A percentile compares a stretch with the other conserved stretches of the same genome.
Evolutionary conservation across 805 yeast genomes (phyloP).

Genomic region (Yarrowia bubula): DNA sequence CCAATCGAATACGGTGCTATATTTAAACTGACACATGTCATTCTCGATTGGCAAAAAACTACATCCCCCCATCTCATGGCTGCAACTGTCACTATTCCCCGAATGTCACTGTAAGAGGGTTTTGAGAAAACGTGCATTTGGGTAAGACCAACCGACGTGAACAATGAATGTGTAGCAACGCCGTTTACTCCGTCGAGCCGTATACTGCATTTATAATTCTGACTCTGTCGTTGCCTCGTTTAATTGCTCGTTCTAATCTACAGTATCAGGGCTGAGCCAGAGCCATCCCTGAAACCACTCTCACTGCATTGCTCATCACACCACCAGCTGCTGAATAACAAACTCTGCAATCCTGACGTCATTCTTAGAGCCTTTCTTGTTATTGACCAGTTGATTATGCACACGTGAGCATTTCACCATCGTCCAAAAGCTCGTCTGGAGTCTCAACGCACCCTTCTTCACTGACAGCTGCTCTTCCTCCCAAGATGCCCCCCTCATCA

Average conservation of each 20-base stretch:
- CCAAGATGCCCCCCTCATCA: not conserved
- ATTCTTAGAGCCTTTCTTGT: not conserved
- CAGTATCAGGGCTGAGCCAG: too few relatives aligned
- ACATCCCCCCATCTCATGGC: too few relatives aligned
- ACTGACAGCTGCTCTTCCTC: too few relatives aligned
- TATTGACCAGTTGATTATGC: not conserved
- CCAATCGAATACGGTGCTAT: not conserved
- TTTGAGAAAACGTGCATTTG: not conserved
- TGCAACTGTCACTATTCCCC: too few relatives aligned
- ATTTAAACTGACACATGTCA: not conserved
- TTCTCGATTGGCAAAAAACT: not conserved
- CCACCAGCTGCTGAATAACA: conserved; percentile 1
- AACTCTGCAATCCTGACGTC: not conserved
- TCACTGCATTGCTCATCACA: not conserved
- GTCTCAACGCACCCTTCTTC: too few relatives aligned
- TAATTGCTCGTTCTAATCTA: too few relatives aligned
- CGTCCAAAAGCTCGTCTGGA: not conserved
- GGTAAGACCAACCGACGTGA: not conserved
- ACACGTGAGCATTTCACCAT: too few relatives aligned
- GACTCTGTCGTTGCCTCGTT: too few relatives aligned
- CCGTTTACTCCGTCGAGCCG: too few relatives aligned
- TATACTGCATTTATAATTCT: too few relatives aligned
- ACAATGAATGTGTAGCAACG: too few relatives aligned
- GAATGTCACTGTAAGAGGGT: not conserved
- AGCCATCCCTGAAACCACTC: not conserved